Base-by-base conservation (phyloP, 345 rosid genomes). In the Lumnitzera littorea region DNA sequence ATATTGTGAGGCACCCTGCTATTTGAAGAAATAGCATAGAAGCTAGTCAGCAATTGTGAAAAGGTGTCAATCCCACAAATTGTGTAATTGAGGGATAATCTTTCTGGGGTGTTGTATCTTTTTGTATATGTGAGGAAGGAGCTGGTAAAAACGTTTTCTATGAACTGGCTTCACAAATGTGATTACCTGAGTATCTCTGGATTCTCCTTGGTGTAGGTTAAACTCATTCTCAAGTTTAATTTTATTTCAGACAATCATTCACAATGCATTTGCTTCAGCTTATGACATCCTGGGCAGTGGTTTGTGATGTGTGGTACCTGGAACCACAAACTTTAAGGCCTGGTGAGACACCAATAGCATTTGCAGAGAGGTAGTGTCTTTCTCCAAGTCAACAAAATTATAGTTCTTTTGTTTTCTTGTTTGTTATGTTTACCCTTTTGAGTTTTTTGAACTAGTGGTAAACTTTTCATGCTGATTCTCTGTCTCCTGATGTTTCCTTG, bases 281-380 rank as follows among this genome's bases (percentile, higher is more conserved):
- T 65, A 91, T 94, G 99, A 88, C 97, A 66, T 84, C 97, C 13
- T 95, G 99, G 99, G 97, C 99, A 60, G 99, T 95, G 65, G 99
- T 95, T 70, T 94, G 99, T 80, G 99, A 95, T 49, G 96, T 95
- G 43, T 95, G 99, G 97, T 95, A 88, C 72, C 77, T 95, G 74
- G 99, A 91, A 75, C 96, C 99, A 23, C 97, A 95, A 66, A 88
- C 70, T 48, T 70, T 88, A 66, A 86, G 62, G 76, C 86, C 89
- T 13, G 95, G 95, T 50, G 99, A 95, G 77, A 88, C 97, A 20
- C 65, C 88, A 47, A 91, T 95, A 51, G 97, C 88, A 61, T 95
- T 95, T 86, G 99, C 99, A 24, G 99, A 95, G 85, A 88, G 97
- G 99, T 88, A 67, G 65, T 36, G 46, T 59, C 46, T 48, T 56